Evolutionary conservation across 495 filamentous ascomycete genomes (phyloP), one percentile per base, ranked within the genome.

Genomic region (Xylaria cubensis): DNA sequence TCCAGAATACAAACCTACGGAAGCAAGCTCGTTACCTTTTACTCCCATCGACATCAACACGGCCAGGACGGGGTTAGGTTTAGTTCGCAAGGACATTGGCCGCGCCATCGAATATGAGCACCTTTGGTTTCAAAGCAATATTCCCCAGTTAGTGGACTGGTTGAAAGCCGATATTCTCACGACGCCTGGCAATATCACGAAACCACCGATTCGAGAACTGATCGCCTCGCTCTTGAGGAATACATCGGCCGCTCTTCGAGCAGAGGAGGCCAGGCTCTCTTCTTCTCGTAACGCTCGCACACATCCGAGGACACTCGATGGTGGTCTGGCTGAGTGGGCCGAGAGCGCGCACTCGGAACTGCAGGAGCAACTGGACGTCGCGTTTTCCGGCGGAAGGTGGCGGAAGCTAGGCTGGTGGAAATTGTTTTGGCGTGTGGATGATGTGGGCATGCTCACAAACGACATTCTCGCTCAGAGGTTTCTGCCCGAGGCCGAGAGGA

Each of bases 351-450:
- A 99, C 77, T 87, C 88, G 1, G 95, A 99, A 76, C 88, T 98
- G 6, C 91, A 92, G 62, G 85, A 90, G 72, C 87, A 92, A 42
- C 89, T 98, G 1, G 91, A 94, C 68, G 79, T 84, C 42, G 94
- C 92, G 5, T 95, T 97, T 74, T 79, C 86, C 15, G 89, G 88
- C 48, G 84, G 82, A 50, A 80, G 86, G 34, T 98, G 95, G 95
- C 84, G 86, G 3, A 90, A 89, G 21, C 84, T 97, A 1, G 86
- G 88, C 12, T 99, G 95, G 96, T 98, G 93, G 93, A 97, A 97
- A 78, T 88, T 99, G 15, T 91, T 97, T 76, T 98, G 94, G 94
- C 90, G 92, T 15, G 93, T 93, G 58, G 96, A 98, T 79, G 95
- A 98, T 74, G 94, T 99, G 50, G 86, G 87, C 39, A 91, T 93